phyloP scores from a whole-genome alignment of 1,284 basidiomycete species.

The Puccinia horiana region DNA sequence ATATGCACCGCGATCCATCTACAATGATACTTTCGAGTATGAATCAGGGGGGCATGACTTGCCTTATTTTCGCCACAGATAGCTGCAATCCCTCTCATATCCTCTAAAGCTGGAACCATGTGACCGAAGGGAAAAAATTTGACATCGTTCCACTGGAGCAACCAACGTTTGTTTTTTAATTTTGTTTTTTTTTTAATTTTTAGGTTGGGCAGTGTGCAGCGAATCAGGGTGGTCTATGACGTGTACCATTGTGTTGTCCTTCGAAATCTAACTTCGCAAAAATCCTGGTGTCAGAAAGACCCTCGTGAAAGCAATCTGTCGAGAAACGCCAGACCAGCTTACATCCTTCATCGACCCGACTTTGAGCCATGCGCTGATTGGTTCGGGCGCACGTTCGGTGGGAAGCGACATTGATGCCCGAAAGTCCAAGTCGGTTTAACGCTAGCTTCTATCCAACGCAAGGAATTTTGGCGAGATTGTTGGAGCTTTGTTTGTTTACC shows the following conservation, averaged over 20 bases:
- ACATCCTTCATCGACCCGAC: constrained; percentile 1
- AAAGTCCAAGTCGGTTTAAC: neutral
- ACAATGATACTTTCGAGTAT: neutral
- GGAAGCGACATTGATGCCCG: neutral
- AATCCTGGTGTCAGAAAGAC: neutral
- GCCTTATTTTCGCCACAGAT: constrained; percentile 23
- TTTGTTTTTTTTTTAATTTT: neutral
- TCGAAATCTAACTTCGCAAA: neutral
- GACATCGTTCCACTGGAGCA: constrained; percentile 32
- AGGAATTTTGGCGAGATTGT: no score
- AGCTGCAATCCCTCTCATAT: constrained; percentile 17
- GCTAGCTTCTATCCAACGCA: no score
- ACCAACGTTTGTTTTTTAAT: no score
- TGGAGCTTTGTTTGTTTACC: no score
- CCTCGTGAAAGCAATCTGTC: neutral
- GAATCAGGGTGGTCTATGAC: neutral
- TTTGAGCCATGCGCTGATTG: constrained; percentile 3
- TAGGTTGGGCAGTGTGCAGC: no score
- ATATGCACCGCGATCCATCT: neutral
- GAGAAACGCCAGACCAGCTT: neutral
- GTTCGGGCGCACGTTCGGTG: neutral
- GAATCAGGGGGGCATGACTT: neutral
- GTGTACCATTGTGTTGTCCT: neutral
- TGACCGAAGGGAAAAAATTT: constrained; percentile 24
- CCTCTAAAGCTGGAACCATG: constrained; percentile 5